A percentile compares a stretch with the other conserved stretches of the same genome.
phyloP scores from a whole-genome alignment of 257 asterid species.

The Penstemon eatonii region DNA sequence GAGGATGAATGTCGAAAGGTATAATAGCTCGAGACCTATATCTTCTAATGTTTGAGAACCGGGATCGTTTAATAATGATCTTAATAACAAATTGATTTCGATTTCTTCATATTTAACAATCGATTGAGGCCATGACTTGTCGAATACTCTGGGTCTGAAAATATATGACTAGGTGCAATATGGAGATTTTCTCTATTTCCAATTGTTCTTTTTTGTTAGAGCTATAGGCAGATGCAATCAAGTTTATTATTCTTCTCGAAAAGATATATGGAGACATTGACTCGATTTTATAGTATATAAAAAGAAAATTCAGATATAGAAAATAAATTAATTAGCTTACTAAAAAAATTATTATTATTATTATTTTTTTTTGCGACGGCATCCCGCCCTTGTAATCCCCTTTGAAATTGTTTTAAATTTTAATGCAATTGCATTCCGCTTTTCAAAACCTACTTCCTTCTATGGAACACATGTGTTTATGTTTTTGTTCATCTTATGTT shows the following conservation, averaged over 20 bases:
- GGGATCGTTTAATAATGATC: not conserved
- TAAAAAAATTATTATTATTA: not conserved
- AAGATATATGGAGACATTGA: not conserved
- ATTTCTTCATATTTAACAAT: not conserved
- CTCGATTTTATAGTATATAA: not conserved
- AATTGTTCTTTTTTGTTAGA: not conserved
- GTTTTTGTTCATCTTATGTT: no score
- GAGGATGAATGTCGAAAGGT: not conserved
- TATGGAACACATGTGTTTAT: no score
- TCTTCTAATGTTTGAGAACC: slow-evolving; percentile 9
- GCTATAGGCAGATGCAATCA: not conserved
- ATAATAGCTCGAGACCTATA: slow-evolving; percentile 13
- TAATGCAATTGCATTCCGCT: no score
- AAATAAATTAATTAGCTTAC: slow-evolving; percentile 14
- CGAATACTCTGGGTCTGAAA: not conserved
- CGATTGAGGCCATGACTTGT: not conserved
- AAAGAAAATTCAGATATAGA: not conserved
- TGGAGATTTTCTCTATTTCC: not conserved
- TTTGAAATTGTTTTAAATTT: not conserved
- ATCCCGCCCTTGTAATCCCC: not conserved
- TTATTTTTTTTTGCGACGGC: not conserved
- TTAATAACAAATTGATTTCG: not conserved
- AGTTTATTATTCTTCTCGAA: not conserved
- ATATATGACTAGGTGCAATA: not conserved
- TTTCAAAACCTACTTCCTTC: no score